Evolutionary conservation across 306 rosid species (phyloP), one percentile per base, ranked within the genome.

Genomic region (Dryas octopetala): DNA sequence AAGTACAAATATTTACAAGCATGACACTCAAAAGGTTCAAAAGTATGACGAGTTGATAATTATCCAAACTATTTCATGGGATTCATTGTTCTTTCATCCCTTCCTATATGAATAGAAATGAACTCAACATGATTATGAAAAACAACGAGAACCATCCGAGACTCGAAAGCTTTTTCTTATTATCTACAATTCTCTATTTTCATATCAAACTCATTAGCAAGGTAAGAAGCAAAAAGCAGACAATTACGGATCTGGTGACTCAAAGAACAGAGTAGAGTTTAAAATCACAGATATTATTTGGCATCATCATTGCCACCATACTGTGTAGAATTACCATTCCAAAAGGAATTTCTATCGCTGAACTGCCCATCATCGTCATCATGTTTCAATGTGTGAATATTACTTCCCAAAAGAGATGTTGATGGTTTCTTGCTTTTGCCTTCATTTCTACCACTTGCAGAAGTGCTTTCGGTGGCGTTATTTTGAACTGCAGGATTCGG

Each of bases 281-380:
- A 70, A 41, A 52, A 9, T 5, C 50, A 9, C 41, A 41, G 12
- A 14, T 55, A 14, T 85, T 49, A 83, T 77, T 85, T 81, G 62
- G 71, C 66, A 69, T 72, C 81, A 19, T 68, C 75, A 32, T 79
- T 60, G 54, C 88, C 89, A 38, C 91, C 91, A 55, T 88, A 88
- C 75, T 88, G 78, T 0, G 91, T 88, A 47, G 91, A 88, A 26
- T 88, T 88, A 78, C 91, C 91, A 77, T 88, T 88, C 89, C 91
- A 85, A 75, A 78, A 88, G 62, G 86, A 15, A 77, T 88, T 88
- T 74, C 82, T 58, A 45, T 80, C 80, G 51, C 28, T 83, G 83
- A 77, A 85, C 68, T 48, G 78, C 41, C 45, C 82, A 48, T 88
- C 89, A 41, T 88, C 91, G 28, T 88, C 91, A 48, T 88, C 89